Conservation (phyloP, 2,329 filamentous ascomycete genomes). For the Rhexocercosporidium sp. region DNA sequence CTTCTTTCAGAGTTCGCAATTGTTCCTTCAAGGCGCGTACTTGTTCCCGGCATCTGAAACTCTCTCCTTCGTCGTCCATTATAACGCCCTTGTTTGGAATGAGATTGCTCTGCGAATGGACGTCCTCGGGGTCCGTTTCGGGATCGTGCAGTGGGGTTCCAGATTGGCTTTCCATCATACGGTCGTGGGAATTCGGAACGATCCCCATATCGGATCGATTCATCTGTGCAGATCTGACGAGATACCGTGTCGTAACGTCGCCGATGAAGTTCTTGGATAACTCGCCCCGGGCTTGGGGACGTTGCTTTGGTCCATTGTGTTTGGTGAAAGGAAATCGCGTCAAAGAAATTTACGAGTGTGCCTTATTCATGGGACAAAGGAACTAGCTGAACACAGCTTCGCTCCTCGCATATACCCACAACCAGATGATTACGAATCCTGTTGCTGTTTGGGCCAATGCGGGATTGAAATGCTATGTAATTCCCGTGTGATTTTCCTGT, state of each 20-base stretch:
- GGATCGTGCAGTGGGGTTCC: neutral
- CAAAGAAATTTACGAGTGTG: neutral
- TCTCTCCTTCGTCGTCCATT: neutral
- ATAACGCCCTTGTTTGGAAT: neutral
- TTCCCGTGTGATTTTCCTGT: too few relatives aligned
- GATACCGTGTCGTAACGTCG: neutral
- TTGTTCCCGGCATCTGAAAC: neutral
- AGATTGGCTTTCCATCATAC: neutral
- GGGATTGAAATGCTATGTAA: too few relatives aligned
- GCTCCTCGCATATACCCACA: neutral
- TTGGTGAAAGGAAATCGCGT: neutral
- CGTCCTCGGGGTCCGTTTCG: neutral
- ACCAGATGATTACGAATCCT: neutral
- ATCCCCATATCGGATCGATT: neutral
- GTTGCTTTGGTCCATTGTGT: neutral
- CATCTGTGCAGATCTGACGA: neutral
- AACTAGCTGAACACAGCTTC: neutral
- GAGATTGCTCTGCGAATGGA: neutral
- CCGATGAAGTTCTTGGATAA: neutral
- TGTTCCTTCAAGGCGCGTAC: neutral
- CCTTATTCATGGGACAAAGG: neutral
- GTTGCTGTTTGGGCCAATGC: too few relatives aligned
- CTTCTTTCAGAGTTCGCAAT: neutral
- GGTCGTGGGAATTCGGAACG: neutral
- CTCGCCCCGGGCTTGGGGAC: neutral